A percentile compares a stretch with the other conserved stretches of the same genome.
These are phyloP conservation scores for Macroventuria anomochaeta DNA, from an alignment of 2,329 filamentous ascomycete genomes.

Conservation along the genomic window DNA sequence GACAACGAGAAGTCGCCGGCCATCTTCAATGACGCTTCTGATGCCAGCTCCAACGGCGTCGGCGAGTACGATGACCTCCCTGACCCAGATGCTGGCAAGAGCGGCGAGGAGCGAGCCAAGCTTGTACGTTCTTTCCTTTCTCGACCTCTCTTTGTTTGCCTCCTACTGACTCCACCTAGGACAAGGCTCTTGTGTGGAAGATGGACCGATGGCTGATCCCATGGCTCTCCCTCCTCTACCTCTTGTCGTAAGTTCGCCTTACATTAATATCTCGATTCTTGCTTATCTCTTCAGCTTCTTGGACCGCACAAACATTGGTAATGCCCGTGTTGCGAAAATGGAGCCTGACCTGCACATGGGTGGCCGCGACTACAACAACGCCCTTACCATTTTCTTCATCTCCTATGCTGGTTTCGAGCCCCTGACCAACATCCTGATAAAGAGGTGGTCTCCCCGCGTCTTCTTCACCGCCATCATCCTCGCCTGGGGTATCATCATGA, in stretches of 20 bases:
- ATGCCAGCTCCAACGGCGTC: constrained; percentile 26
- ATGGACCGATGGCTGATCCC: constrained; percentile 52
- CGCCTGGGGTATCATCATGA: constrained; percentile 57
- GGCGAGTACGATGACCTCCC: constrained; percentile 44
- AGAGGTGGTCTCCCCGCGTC: constrained; percentile 61
- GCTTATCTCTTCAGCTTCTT: constrained; percentile 31
- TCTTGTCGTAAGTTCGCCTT: constrained; percentile 37
- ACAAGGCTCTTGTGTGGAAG: constrained; percentile 50
- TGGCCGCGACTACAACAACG: constrained; percentile 68
- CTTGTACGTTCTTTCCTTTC: constrained; percentile 33
- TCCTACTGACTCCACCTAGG: constrained; percentile 33
- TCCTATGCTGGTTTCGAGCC: constrained; percentile 57
- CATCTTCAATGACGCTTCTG: constrained; percentile 36
- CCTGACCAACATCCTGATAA: constrained; percentile 68
- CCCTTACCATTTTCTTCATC: constrained; percentile 70
- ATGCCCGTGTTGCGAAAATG: constrained; percentile 52
- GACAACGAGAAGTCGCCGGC: constrained; percentile 34
- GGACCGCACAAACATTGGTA: constrained; percentile 52
- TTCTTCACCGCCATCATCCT: constrained; percentile 57
- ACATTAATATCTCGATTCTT: not conserved
- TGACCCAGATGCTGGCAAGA: constrained; percentile 45
- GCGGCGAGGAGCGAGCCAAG: constrained; percentile 41
- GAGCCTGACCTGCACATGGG: constrained; percentile 37
- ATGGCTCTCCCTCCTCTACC: constrained; percentile 51
- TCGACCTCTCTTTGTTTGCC: not conserved